A percentile compares a stretch with the other conserved stretches of the same genome.
These are phyloP conservation scores for Picochlorum sp. DNA, from an alignment of 139 green algal genomes.

Conservation along the genomic window DNA sequence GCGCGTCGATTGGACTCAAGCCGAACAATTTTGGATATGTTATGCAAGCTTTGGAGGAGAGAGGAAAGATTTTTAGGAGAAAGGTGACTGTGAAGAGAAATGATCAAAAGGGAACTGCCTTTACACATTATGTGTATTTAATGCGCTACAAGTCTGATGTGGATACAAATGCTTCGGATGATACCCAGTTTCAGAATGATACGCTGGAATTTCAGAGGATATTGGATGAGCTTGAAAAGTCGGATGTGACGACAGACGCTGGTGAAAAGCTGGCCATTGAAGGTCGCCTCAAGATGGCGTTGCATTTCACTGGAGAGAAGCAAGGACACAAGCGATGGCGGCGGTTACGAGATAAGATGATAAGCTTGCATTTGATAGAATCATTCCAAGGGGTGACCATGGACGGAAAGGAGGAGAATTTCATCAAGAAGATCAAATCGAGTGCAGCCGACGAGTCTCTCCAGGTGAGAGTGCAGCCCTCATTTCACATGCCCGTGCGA, in stretches of 20 bases:
- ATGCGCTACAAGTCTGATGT: not conserved
- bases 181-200: not conserved
- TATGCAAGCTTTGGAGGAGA: conserved; percentile 45
- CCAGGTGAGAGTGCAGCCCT: too few species aligned
- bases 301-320: not conserved
- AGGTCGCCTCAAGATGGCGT: too few species aligned
- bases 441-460: not conserved
- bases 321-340: conserved; percentile 40
- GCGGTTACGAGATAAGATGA: conserved; percentile 28
- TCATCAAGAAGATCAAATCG: conserved; percentile 20
- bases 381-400: conserved; percentile 15
- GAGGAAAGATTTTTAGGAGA: conserved; percentile 39
- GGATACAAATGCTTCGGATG: not conserved
- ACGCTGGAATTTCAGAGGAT: not conserved
- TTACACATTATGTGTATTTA: not conserved
- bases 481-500: too few species aligned
- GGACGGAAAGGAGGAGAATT: conserved; percentile 20
- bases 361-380: conserved; percentile 25
- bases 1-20: conserved; percentile 25
- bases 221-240: not conserved
- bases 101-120: too few species aligned
- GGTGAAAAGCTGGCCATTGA: too few species aligned
- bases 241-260: not conserved
- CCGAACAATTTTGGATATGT: conserved; percentile 65
- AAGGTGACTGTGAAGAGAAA: conserved; percentile 3